phyloP scores from a whole-genome alignment of 139 green algal species.

The Picochlorum sp. region DNA sequence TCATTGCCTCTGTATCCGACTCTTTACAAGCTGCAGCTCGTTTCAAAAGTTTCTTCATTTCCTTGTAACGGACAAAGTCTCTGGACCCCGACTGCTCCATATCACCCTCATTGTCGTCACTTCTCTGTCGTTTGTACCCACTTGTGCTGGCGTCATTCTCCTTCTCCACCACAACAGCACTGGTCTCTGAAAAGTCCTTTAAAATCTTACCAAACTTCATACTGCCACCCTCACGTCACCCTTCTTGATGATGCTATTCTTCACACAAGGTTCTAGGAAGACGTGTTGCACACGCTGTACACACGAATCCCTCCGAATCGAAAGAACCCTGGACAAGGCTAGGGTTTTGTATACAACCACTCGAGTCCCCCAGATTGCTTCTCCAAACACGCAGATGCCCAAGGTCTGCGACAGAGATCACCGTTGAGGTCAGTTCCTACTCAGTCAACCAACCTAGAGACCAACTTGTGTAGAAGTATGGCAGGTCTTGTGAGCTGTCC shows the following conservation, averaged over 20 bases:
- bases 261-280: no score
- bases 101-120: constrained; percentile 41
- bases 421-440: no score
- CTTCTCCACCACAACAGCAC: constrained; percentile 2
- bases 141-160: not conserved
- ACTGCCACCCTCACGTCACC: not conserved
- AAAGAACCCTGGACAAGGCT: no score
- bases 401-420: no score
- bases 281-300: no score
- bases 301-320: no score
- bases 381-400: no score
- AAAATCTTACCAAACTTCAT: constrained; percentile 61
- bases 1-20: not conserved
- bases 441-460: no score
- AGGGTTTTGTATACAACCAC: no score
- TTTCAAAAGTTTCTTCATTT: constrained; percentile 44
- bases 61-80: constrained; percentile 5
- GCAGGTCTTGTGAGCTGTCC: no score
- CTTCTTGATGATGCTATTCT: not conserved
- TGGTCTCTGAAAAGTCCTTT: constrained; percentile 17
- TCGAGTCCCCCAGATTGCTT: no score
- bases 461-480: no score
- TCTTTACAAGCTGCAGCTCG: constrained; percentile 17
- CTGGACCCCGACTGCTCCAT: not conserved
- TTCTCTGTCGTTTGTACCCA: constrained; percentile 30